Base-by-base conservation (phyloP, 345 rosid species). In the Lumnitzera littorea region DNA sequence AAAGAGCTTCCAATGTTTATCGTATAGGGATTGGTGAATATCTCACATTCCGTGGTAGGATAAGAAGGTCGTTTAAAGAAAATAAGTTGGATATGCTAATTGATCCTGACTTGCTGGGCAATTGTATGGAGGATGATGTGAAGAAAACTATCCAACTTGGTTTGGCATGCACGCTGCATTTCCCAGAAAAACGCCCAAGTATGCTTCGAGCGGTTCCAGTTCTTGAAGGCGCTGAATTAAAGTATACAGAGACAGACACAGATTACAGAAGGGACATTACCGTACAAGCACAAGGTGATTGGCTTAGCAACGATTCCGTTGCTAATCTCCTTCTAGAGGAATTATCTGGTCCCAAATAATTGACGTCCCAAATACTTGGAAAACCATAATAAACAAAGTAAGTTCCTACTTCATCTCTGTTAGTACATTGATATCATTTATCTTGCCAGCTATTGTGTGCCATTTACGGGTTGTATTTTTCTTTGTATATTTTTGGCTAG, bases 11-110 rank as follows among this genome's bases (percentile, higher is more conserved):
- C 11, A 16, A 36, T 57, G 8, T 43, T 41, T 0, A 0, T 10
- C 31, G 29, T 11, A 27, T 5, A 5, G 57, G 11, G 15, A 2
- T 0, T 23, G 62, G 0, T 11, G 56, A 23, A 0, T 1, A 0
- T 0, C 16, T 13, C 10, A 0, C 0, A 1, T 43, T 51, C 24
- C 0, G 0, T 53, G 11, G 46, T 6, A 27, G 62, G 69, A 57
- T 57, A 3, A 56, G 13, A 14, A 6, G 46, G 4, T 4, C 15
- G n/a, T 2, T 24, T 5, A 15, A 4, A 23, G 58, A 58, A 2
- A 13, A 48, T 15, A 4, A 24, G 14, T 24, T 24, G 51, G 53
- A 46, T 14, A 2, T 17, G 11, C 7, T 56, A 2, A 41, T 48
- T n/a, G 61, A 64, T 64, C 17, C 15, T 12, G 3, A 25, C 15